Percentiles rank a stretch among this genome's conserved stretches.
phyloP scores from a whole-genome alignment of 768 basidiomycete genomes.

The Cytidiella melzeri region DNA sequence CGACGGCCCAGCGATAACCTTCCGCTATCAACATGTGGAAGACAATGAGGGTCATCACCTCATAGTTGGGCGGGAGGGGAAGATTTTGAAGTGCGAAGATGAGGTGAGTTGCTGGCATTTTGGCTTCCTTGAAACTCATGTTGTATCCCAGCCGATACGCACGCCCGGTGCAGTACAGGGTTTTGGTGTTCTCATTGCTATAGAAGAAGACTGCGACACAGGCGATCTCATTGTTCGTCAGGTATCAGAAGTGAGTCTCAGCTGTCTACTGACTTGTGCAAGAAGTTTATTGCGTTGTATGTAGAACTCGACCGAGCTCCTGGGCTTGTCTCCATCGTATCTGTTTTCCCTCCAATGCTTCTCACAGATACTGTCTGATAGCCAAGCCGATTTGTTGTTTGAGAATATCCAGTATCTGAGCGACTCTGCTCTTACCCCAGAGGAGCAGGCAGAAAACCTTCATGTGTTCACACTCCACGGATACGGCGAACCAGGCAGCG shows the following conservation, averaged over 20 bases:
- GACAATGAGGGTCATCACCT: constrained; percentile 67
- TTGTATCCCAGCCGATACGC: constrained; percentile 57
- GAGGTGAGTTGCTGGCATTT: constrained; percentile 36
- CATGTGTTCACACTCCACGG: constrained; percentile 70
- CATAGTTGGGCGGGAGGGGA: constrained; percentile 63
- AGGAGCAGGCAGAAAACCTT: constrained; percentile 42
- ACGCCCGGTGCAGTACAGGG: constrained; percentile 79
- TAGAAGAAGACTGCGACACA: constrained; percentile 53
- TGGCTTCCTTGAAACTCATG: background rate
- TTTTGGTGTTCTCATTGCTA: constrained; percentile 72
- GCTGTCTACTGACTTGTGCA: background rate
- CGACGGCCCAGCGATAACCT: constrained; percentile 40
- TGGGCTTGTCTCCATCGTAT: constrained; percentile 65
- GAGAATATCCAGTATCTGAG: constrained; percentile 68
- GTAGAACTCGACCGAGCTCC: constrained; percentile 68
- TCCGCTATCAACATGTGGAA: constrained; percentile 59
- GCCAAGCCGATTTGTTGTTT: constrained; percentile 61
- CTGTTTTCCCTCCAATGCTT: constrained; percentile 72
- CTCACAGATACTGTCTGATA: constrained; percentile 58
- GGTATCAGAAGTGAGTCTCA: constrained; percentile 72
- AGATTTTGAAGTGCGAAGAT: constrained; percentile 64
- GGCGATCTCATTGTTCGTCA: constrained; percentile 59
- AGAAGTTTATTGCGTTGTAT: too few species aligned
- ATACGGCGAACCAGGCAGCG: constrained; percentile 60
- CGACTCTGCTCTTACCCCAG: constrained; percentile 36